Evolutionary conservation across 345 rosid genomes (phyloP).

Genomic region (Gossypium anomalum): DNA sequence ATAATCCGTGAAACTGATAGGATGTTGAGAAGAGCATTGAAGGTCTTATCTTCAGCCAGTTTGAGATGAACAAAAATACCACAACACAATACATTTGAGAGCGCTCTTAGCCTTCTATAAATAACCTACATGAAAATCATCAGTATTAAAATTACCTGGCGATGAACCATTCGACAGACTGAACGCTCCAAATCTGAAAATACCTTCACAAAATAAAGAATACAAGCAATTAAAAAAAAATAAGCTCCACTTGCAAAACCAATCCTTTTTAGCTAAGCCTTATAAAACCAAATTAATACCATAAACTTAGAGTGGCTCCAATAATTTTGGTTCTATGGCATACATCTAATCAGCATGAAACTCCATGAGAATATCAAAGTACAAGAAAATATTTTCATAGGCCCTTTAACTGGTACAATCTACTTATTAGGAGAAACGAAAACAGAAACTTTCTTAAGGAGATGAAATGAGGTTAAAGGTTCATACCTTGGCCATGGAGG

Average conservation of each 20-base stretch:
- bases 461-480: slow-evolving; percentile 10
- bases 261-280: too few species aligned
- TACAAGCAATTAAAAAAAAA: slow-evolving; percentile 12
- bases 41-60: background rate
- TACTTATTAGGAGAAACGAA: background rate
- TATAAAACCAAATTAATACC: background rate
- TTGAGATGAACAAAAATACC: background rate
- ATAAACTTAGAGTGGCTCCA: background rate
- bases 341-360: slow-evolving; percentile 2
- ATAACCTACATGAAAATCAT: background rate
- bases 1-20: background rate
- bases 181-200: slow-evolving; percentile 97
- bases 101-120: background rate
- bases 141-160: slow-evolving; percentile 50
- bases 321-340: background rate
- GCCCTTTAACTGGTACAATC: background rate
- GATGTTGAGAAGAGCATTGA: background rate
- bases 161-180: slow-evolving; percentile 89
- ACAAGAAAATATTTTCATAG: background rate
- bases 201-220: slow-evolving; percentile 54
- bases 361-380: background rate
- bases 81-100: background rate
- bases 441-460: background rate
- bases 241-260: background rate
- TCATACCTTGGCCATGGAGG: slow-evolving; percentile 96